These are phyloP conservation scores for Pseudocercospora pini-densiflorae DNA, from an alignment of 2,329 filamentous ascomycete genomes.

Conservation along the genomic window DNA sequence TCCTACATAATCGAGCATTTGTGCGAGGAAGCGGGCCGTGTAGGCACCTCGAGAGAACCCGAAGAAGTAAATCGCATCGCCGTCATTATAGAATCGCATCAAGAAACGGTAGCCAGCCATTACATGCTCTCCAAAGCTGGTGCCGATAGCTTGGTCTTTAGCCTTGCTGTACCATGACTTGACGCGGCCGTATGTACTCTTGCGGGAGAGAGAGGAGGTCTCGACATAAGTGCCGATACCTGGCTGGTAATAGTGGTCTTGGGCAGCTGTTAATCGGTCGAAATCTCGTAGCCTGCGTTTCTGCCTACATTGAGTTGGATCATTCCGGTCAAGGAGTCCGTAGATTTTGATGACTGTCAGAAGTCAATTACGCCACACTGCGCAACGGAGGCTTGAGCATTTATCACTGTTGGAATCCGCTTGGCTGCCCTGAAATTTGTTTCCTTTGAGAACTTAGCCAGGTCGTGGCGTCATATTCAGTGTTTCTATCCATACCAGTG, in stretches of 20 bases:
- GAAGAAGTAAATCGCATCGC: conserved; percentile 27
- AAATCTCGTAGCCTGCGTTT: not conserved
- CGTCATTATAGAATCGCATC: conserved; percentile 38
- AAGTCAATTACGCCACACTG: not conserved
- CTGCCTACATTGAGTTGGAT: not conserved
- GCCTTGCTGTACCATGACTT: conserved; percentile 54
- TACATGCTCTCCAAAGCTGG: conserved; percentile 80
- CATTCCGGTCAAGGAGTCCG: not conserved
- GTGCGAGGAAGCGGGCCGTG: conserved; percentile 60
- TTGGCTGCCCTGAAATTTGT: conserved; percentile 8
- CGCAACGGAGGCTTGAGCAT: not conserved
- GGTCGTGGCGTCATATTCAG: not conserved
- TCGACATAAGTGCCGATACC: conserved; percentile 8
- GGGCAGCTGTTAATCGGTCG: not conserved
- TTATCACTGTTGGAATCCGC: conserved; percentile 3
- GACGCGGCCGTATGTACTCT: not conserved
- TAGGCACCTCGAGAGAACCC: conserved; percentile 34
- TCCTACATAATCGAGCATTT: conserved; percentile 72
- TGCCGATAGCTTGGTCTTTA: conserved; percentile 79
- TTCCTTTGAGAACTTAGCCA: not conserved
- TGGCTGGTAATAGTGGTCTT: conserved; percentile 7
- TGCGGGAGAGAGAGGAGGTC: conserved; percentile 2
- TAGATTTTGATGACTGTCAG: not conserved
- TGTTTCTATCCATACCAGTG: not conserved
- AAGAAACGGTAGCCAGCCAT: conserved; percentile 69